Evolutionary conservation across 164 flowering plant genomes (phyloP), one percentile per base, ranked within the genome.

Genomic region (Annona squamosa): DNA sequence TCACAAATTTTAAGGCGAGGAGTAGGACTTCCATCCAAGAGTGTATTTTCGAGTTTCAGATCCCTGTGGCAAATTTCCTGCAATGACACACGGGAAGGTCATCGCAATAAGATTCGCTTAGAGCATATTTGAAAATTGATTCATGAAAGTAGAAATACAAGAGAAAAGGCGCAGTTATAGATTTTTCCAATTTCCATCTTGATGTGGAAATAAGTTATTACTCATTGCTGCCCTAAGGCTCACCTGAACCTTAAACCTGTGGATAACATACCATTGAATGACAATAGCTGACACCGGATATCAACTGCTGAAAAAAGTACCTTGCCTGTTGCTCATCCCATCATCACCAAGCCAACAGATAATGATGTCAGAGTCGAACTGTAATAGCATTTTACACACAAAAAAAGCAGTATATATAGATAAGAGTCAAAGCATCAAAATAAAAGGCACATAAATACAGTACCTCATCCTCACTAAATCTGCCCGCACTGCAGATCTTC

Each of bases 401-500:
- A 12, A 68, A 26, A 68, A 67, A 47, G 56, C 46, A 46, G 56
- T 19, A 42, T 42, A n/a, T 10, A 43, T n/a, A 46, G 56, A n/a
- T 9, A 46, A 10, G 16, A 17, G 17, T 41, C 68, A 66, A 26
- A 37, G 45, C 43, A 13, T 44, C 12, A 16, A 70, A 57, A 37
- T 52, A 64, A 41, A 56, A 37, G 47, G 63, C 5, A 70, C 7
- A 2, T 65, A 52, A 5, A 37, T 41, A 48, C 63, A 37, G 61
- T 42, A 85, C 93, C 90, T 89, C 91, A 71, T 86, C 91, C 78
- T 89, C 93, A 42, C 93, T 87, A 65, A 87, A 89, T 71, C 93
- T 81, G 47, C 93, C 90, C 72, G 91, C 91, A 76, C 79, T 87
- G 84, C 87, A 85, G 48, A 88, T 87, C 68, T 82, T 82, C 71